These are phyloP conservation scores for Herpetomonas tarakana DNA, from an alignment of 208 protist genomes.

Conservation along the genomic window DNA sequence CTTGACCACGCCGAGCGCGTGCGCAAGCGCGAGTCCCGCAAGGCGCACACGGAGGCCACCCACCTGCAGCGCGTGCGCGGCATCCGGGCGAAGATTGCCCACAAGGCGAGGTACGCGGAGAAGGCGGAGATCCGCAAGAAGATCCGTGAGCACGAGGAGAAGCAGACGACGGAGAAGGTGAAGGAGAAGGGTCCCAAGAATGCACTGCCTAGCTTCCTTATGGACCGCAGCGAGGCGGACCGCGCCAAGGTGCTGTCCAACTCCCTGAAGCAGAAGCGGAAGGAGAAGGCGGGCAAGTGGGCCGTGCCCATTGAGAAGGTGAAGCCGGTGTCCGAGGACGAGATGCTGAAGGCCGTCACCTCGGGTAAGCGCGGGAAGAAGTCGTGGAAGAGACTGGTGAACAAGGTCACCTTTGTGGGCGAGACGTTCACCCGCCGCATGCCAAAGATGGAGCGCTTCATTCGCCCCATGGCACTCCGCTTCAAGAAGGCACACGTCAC, in stretches of 20 bases:
- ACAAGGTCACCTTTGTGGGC: constrained; percentile 99
- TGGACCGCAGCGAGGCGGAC: constrained; percentile 97
- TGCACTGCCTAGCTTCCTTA: constrained; percentile 99
- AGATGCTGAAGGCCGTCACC: constrained; percentile 99
- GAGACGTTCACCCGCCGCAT: constrained; percentile 99
- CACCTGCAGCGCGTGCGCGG: constrained; percentile 96
- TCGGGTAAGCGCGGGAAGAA: constrained; percentile 96
- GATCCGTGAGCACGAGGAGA: constrained; percentile 98
- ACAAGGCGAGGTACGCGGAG: constrained; percentile 98
- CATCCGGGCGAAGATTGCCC: constrained; percentile 98
- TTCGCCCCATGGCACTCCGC: constrained; percentile 98
- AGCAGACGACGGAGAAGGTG: constrained; percentile 92
- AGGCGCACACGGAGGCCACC: constrained; percentile 93
- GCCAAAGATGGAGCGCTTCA: constrained; percentile 99
- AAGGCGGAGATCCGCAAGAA: constrained; percentile 99
- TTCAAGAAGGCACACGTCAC: constrained; percentile 99
- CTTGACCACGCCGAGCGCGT: constrained; percentile 98
- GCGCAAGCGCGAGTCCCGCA: constrained; percentile 98
- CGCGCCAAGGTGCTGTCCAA: constrained; percentile 99
- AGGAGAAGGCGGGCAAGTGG: constrained; percentile 99
- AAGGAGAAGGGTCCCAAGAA: constrained; percentile 93
- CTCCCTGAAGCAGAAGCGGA: constrained; percentile 99
- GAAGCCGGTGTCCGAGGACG: constrained; percentile 97
- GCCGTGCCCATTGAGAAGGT: constrained; percentile 99
- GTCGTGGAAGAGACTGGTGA: constrained; percentile 99